Percentiles rank a stretch among this genome's conserved stretches.
phyloP scores from a whole-genome alignment of 108 stramenopile species.

The Epithemia pelagica region DNA sequence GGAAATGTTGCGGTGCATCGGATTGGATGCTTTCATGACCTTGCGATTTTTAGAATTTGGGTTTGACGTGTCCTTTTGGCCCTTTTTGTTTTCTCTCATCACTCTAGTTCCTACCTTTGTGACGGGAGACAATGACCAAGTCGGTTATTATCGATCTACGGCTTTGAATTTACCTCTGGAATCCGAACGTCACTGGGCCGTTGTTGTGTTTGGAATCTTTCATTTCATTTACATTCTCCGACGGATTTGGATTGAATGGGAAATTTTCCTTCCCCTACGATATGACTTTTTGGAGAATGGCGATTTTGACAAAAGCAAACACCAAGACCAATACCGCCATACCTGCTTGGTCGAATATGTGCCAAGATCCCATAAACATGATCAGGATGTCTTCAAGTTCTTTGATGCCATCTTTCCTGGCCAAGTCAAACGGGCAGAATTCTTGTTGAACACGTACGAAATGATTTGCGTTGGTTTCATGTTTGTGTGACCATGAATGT shows the following conservation, averaged over 20 bases:
- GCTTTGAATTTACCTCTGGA: constrained; percentile 22
- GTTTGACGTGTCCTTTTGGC: constrained; percentile 52
- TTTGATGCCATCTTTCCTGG: constrained; percentile 57
- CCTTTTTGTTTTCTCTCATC: constrained; percentile 32
- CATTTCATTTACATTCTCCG: constrained; percentile 41
- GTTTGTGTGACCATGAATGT: background rate
- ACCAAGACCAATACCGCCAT: constrained; percentile 44
- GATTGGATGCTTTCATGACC: constrained; percentile 54
- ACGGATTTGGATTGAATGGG: constrained; percentile 62
- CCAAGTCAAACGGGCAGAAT: constrained; percentile 42
- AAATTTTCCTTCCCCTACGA: constrained; percentile 40
- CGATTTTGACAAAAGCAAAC: constrained; percentile 25
- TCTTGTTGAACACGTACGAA: constrained; percentile 38
- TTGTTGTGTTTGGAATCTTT: constrained; percentile 27
- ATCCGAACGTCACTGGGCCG: constrained; percentile 24
- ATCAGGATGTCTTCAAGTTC: constrained; percentile 36
- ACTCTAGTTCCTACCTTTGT: constrained; percentile 19
- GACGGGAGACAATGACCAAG: constrained; percentile 7
- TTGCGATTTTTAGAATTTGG: constrained; percentile 52
- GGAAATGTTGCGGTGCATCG: constrained; percentile 51
- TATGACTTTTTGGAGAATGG: constrained; percentile 51
- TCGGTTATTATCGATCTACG: constrained; percentile 6
- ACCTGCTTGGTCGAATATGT: constrained; percentile 53
- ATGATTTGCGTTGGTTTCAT: constrained; percentile 16
- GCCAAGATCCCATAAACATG: constrained; percentile 34